Conservation (phyloP, 805 yeast genomes). For the Lachancea quebecensis region DNA sequence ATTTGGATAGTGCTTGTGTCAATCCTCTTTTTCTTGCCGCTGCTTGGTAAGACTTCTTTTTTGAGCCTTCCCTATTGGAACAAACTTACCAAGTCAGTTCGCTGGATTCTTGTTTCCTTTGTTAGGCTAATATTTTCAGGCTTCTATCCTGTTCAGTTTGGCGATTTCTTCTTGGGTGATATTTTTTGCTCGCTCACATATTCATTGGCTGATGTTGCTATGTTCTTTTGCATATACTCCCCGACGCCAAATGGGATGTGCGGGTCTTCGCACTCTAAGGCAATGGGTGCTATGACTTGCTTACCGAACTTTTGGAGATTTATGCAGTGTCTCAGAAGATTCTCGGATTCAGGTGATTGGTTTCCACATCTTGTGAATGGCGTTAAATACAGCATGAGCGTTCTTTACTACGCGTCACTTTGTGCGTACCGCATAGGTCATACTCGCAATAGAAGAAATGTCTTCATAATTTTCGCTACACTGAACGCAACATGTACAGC, state of each 20-base stretch:
- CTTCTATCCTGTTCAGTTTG: conserved; percentile 87
- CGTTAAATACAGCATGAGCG: conserved; percentile 62
- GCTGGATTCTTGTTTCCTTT: conserved; percentile 67
- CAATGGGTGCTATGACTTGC: conserved; percentile 77
- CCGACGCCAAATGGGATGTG: conserved; percentile 49
- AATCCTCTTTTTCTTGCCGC: conserved; percentile 48
- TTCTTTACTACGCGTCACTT: conserved; percentile 61
- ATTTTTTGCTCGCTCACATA: conserved; percentile 84
- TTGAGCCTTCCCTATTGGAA: conserved; percentile 29
- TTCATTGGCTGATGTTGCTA: conserved; percentile 74
- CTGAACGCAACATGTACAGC: conserved; percentile 64
- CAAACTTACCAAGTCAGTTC: conserved; percentile 48
- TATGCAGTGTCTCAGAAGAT: conserved; percentile 87
- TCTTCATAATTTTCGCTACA: conserved; percentile 67
- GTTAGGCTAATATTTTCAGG: conserved; percentile 78
- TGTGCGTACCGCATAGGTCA: conserved; percentile 61
- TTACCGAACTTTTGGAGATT: conserved; percentile 88
- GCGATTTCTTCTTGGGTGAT: conserved; percentile 92
- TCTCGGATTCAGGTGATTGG: conserved; percentile 87
- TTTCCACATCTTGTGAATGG: conserved; percentile 94
- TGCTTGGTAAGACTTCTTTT: conserved; percentile 39
- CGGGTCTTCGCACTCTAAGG: conserved; percentile 69
- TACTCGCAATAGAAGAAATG: conserved; percentile 37
- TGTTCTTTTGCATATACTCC: conserved; percentile 74
- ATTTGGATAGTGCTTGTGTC: conserved; percentile 45